A percentile compares a stretch with the other conserved stretches of the same genome.
These are phyloP conservation scores for Fusarium sp. DNA, from an alignment of 2,329 filamentous ascomycete genomes.

Conservation along the genomic window DNA sequence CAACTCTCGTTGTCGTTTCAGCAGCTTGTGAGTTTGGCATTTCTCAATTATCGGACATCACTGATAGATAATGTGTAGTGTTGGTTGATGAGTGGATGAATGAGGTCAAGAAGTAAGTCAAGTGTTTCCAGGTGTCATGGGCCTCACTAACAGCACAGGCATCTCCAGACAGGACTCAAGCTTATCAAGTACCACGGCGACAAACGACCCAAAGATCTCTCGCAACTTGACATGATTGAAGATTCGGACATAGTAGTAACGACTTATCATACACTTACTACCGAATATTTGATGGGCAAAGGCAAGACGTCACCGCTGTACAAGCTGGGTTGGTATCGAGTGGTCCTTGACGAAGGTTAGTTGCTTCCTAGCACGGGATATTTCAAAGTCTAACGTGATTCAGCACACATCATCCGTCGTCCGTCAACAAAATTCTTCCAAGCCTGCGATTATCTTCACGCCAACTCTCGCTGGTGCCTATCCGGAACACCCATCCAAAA, in stretches of 20 bases:
- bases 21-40: background rate
- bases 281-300: background rate
- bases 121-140: fast-evolving
- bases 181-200: slow-evolving; percentile 13
- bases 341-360: slow-evolving; percentile 60
- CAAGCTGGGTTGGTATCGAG: slow-evolving; percentile 52
- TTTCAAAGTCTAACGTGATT: background rate
- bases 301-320: slow-evolving; percentile 2
- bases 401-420: slow-evolving; percentile 61
- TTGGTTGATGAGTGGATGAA: slow-evolving; percentile 22
- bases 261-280: slow-evolving; percentile 11
- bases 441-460: slow-evolving; percentile 55
- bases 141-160: background rate
- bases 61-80: background rate
- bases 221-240: background rate
- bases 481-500: slow-evolving; percentile 68
- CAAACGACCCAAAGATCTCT: background rate
- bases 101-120: background rate
- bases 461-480: slow-evolving; percentile 63
- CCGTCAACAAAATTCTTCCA: slow-evolving; percentile 57
- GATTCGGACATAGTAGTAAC: slow-evolving; percentile 14
- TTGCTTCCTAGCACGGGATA: background rate
- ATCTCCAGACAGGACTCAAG: background rate
- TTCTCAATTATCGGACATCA: fast-evolving
- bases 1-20: background rate